These are phyloP conservation scores for Paecilomyces sp. DNA, from an alignment of 2,329 filamentous ascomycete genomes.

Conservation along the genomic window DNA sequence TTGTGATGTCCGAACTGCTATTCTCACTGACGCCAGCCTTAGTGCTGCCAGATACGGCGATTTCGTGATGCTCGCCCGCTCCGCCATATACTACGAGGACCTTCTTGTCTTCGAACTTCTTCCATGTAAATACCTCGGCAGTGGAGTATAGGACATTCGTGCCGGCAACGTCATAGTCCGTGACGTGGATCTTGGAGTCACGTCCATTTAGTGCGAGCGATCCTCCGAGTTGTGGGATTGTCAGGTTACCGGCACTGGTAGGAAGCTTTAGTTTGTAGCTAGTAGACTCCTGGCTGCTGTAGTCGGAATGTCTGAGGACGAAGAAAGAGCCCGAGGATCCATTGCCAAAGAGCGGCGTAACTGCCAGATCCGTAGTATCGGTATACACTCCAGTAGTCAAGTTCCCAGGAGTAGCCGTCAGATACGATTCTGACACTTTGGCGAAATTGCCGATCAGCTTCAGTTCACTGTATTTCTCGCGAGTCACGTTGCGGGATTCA, in stretches of 20 bases:
- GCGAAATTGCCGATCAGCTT: conserved; percentile 72
- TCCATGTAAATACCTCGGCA: conserved; percentile 43
- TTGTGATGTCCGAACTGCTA: conserved; percentile 17
- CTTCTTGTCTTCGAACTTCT: conserved; percentile 53
- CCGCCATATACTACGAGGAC: conserved; percentile 36
- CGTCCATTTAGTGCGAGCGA: conserved; percentile 31
- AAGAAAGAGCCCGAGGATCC: conserved; percentile 54
- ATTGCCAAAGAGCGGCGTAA: conserved; percentile 55
- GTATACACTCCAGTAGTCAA: conserved; percentile 35
- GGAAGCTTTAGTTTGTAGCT: conserved; percentile 57
- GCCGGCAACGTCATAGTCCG: conserved; percentile 34
- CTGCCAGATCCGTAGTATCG: conserved; percentile 49
- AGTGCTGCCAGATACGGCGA: conserved; percentile 26
- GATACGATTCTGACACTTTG: conserved; percentile 63
- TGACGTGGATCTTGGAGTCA: conserved; percentile 39
- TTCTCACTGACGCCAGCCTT: conserved; percentile 26
- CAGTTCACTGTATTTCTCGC: conserved; percentile 73
- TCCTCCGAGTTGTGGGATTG: conserved; percentile 34
- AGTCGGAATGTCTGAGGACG: conserved; percentile 60
- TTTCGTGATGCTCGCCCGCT: conserved; percentile 32
- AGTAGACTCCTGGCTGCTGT: conserved; percentile 50
- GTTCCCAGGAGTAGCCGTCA: conserved; percentile 51
- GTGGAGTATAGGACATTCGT: conserved; percentile 37
- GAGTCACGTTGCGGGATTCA: conserved; percentile 60
- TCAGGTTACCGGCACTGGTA: conserved; percentile 32